Percentiles rank a stretch among this genome's conserved stretches.
phyloP scores from a whole-genome alignment of 306 rosid genomes.

The Trifolium subterraneum region DNA sequence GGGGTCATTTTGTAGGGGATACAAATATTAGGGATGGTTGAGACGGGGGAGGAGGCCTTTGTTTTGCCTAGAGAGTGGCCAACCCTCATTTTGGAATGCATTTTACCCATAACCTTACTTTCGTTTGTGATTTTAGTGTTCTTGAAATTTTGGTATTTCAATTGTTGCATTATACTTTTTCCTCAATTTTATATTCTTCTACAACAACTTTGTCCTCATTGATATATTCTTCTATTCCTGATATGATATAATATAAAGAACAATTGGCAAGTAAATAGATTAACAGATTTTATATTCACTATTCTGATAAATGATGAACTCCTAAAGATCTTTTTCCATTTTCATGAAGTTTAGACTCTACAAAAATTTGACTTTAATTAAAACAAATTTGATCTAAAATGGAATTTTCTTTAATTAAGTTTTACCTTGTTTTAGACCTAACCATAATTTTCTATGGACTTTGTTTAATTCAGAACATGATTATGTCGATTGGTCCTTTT shows the following conservation, averaged over 20 bases:
- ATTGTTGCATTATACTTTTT: constrained; percentile 1
- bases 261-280: constrained; percentile 11
- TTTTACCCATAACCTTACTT: background rate
- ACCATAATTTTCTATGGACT: background rate
- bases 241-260: constrained; percentile 10
- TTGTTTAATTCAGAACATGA: background rate
- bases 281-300: constrained; percentile 9
- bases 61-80: constrained; percentile 1
- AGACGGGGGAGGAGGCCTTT: background rate
- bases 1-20: background rate
- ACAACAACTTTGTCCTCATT: background rate
- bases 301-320: constrained; percentile 1
- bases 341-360: constrained; percentile 10
- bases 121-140: constrained; percentile 4
- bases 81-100: constrained; percentile 17
- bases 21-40: constrained; percentile 7
- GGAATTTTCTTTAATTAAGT: background rate
- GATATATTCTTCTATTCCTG: background rate
- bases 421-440: constrained; percentile 6
- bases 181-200: background rate
- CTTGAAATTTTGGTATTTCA: constrained; percentile 7
- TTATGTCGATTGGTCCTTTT: background rate
- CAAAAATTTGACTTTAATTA: background rate
- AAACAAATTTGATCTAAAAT: background rate
- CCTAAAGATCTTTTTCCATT: background rate